Evolutionary conservation across 2,329 filamentous ascomycete species (phyloP), one percentile per base, ranked within the genome.

Genomic region (Claviceps africana): DNA sequence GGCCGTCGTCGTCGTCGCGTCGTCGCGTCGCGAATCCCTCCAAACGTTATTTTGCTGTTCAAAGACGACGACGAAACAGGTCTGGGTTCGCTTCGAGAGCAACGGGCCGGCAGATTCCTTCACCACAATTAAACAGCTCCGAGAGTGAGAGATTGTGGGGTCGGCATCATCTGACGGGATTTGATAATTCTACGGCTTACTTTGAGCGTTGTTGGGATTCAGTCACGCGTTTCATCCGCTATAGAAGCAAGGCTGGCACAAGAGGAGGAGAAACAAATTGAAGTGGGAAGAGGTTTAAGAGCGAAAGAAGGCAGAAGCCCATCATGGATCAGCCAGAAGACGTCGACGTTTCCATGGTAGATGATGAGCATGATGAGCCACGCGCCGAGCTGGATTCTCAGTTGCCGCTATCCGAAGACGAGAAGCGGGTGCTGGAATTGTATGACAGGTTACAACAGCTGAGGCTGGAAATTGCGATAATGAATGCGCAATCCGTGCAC

Each of bases 401-500:
- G 54, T 72, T 82, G 39, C 71, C 75, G 8, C 71, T 91, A 44
- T 86, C 83, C 1, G 74, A 79, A 37, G 74, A 78, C 54, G 88
- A 94, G 67, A 70, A 75, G 59, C 74, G 75, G 56, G 75, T 85
- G 30, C 71, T 93, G 37, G 75, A 80, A 42, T 75, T 90, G 48
- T 86, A 88, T 66, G 82, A 89, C 64, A 76, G 77, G 57, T 70
- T 88, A 28, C 80, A 84, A 61, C 81, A 86, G 63, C 73, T 90
- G 45, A 79, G 82, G 60, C 70, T 91, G 22, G 83, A 93, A 68
- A 78, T 82, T 52, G 82, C 82, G 39, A 72, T 93, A 40, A 67
- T 89, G 13, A 73, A 69, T 45, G 75, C 76, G 4, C 73, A 74
- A 47, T 62, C 68, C n/a, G 55, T 60, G 17, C 52, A 70, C 53